A percentile compares a stretch with the other conserved stretches of the same genome.
These are phyloP conservation scores for Juncus inflexus DNA, from an alignment of 176 grass and related monocot species.

Conservation along the genomic window DNA sequence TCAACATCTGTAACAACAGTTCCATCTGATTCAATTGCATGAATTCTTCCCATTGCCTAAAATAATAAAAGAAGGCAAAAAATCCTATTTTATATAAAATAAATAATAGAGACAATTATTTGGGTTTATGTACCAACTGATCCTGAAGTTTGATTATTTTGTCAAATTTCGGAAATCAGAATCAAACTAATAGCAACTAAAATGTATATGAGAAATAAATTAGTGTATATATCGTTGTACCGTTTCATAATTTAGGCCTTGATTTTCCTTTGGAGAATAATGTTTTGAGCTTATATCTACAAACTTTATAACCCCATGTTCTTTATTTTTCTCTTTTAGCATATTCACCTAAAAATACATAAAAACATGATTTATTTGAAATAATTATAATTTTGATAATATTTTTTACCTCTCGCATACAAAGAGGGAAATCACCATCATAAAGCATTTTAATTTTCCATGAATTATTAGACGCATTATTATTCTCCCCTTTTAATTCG, in stretches of 20 bases:
- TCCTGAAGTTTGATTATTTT: too few relatives aligned
- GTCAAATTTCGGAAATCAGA: too few relatives aligned
- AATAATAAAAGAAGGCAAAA: neutral
- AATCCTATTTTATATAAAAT: neutral
- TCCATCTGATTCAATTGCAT: constrained; percentile 81
- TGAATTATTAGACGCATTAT: constrained; percentile 28
- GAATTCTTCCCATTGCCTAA: constrained; percentile 87
- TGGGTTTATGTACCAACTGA: neutral
- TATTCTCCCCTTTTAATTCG: constrained; percentile 30
- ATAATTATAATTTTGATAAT: too few relatives aligned
- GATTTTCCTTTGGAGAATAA: constrained; percentile 70
- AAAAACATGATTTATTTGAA: constrained; percentile 3
- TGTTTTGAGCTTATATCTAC: constrained; percentile 92
- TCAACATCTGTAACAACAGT: constrained; percentile 75
- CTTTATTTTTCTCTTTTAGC: constrained; percentile 75
- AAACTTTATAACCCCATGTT: constrained; percentile 80
- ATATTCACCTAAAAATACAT: constrained; percentile 69
- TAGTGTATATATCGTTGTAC: constrained; percentile 31
- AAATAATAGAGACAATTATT: neutral
- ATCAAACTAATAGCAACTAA: neutral
- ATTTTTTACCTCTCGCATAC: constrained; percentile 79
- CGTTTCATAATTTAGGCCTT: constrained; percentile 84
- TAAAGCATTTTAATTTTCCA: constrained; percentile 98
- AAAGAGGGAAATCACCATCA: constrained; percentile 92
- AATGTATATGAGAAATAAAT: neutral